Evolutionary conservation across 805 yeast genomes (phyloP), one percentile per base, ranked within the genome.

Genomic region (Cyberlindnera americana): DNA sequence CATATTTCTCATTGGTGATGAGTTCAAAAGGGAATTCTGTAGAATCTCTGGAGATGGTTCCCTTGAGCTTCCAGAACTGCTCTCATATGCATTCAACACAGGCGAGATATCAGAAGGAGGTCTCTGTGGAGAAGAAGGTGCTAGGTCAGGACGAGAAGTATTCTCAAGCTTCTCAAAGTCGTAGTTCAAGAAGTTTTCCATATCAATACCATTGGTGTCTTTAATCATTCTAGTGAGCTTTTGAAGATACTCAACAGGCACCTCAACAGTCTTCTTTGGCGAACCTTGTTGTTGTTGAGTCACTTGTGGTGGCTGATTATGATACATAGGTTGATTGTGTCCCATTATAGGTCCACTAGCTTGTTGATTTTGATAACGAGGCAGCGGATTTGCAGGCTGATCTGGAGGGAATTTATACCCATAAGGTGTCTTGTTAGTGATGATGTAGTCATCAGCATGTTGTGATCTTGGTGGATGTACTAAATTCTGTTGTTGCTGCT

Each of bases 331-430:
- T 12, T 25, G 27, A 25, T 25, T 25, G 28, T 24, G 6, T 4
- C 22, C 14, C 27, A 25, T 33, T 14, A 13, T 31, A 22, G 9
- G 13, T 9, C 14, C 23, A 21, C 6, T 10, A 21, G 23, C 6
- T 21, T 35, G 36, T 14, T 27, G 46, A 16, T 28, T 37, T n/a
- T 29, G 33, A 30, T 21, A 22, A 22, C 21, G 34, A 21, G 25
- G 34, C 7, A 16, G 26, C 34, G 14, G 19, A 22, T 31, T 22
- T 5, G 18, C 29, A 2, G 24, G 30, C 16, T 37, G 48, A 12
- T 41, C 46, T 21, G 73, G 67, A 1, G 85, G 86, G 49, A 80
- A 80, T 54, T 73, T 78, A 59, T 75, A 80, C 3, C 69, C 58
- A n/a, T 60, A 66, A 5, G 78, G 77, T 29, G 59, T 61, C 38